A percentile compares a stretch with the other conserved stretches of the same genome.
Evolutionary conservation across 768 basidiomycete species (phyloP).

Genomic region (Pholiota conissans): DNA sequence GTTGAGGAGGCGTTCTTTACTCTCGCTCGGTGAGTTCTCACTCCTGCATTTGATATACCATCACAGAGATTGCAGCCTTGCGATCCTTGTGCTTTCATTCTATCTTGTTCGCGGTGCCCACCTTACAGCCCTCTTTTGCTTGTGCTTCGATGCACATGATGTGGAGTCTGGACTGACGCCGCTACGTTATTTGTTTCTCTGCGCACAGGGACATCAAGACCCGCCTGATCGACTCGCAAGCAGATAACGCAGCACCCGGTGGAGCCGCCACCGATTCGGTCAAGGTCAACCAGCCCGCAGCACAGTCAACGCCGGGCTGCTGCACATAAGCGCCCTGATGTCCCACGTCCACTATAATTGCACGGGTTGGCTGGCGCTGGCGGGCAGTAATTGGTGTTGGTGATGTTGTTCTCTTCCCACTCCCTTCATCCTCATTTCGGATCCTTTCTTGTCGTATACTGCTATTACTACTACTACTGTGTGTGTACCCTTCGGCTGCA

Average conservation of each 20-base stretch:
- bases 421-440: not conserved
- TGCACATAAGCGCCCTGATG: conserved; percentile 37
- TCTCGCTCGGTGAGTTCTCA: conserved; percentile 70
- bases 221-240: conserved; percentile 93
- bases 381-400: no score
- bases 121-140: no score
- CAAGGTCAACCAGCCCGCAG: conserved; percentile 61
- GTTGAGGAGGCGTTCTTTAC: conserved; percentile 99
- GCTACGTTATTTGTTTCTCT: no score
- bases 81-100: no score
- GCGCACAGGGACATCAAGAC: conserved; percentile 95
- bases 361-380: no score
- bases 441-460: conserved; percentile 4
- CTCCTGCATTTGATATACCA: no score
- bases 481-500: not conserved
- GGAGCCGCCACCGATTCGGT: conserved; percentile 56
- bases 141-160: no score
- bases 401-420: no score
- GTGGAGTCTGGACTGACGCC: no score
- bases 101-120: no score
- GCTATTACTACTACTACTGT: not conserved
- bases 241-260: conserved; percentile 47
- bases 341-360: no score
- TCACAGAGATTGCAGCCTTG: no score
- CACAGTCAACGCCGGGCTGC: conserved; percentile 47